Conservation (phyloP, 2,329 filamentous ascomycete species). For the Daldinia sp. region DNA sequence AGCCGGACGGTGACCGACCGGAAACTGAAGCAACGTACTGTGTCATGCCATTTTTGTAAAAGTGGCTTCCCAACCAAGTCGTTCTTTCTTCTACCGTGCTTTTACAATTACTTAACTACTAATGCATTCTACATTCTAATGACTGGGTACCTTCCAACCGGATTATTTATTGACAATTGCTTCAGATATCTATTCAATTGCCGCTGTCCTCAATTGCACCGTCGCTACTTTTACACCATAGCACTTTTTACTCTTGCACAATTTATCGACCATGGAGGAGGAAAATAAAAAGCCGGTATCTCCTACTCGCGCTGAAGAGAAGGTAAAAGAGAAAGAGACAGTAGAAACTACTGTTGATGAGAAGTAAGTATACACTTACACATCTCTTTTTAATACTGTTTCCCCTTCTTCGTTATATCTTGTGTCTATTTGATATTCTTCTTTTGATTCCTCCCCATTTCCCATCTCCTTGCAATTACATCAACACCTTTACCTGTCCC, state of each 20-base stretch:
- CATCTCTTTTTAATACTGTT: neutral
- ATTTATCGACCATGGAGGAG: constrained; percentile 9
- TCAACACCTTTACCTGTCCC: neutral
- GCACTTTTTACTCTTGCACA: neutral
- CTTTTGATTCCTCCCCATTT: neutral
- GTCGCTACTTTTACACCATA: neutral
- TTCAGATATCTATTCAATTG: neutral
- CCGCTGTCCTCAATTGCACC: neutral
- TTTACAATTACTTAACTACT: neutral
- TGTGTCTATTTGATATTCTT: neutral
- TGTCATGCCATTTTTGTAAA: neutral
- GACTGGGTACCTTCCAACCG: neutral
- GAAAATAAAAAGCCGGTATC: constrained; percentile 16
- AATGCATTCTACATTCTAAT: neutral
- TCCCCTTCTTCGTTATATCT: neutral
- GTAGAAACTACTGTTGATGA: constrained; percentile 15
- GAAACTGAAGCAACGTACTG: neutral
- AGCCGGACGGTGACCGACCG: neutral
- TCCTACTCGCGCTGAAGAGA: neutral
- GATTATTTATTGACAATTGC: neutral
- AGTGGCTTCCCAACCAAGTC: neutral
- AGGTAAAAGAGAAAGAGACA: constrained; percentile 11
- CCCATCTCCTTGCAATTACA: neutral
- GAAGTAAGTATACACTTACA: constrained; percentile 22
- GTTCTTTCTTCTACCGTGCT: constrained; percentile 1